A percentile compares a stretch with the other conserved stretches of the same genome.
These are phyloP conservation scores for Magnusiomyces tetraspermus DNA, from an alignment of 1,139 yeast species.

Conservation along the genomic window DNA sequence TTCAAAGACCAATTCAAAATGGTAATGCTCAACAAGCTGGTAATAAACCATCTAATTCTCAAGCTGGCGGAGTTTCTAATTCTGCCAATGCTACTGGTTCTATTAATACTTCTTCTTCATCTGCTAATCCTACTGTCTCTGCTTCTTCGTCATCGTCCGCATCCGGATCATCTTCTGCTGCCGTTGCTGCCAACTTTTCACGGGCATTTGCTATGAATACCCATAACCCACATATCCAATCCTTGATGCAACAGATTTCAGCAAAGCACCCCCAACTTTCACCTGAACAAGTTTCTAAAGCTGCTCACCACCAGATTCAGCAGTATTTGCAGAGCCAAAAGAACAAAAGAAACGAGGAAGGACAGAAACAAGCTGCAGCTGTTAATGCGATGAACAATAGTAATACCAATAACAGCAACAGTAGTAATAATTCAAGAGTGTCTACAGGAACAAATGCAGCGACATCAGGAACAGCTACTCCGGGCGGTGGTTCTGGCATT, in stretches of 20 bases:
- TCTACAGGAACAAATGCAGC: conserved; percentile 11
- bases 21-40: conserved; percentile 5
- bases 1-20: too few species aligned
- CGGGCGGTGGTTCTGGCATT: too few species aligned
- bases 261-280: conserved; percentile 58
- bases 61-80: too few species aligned
- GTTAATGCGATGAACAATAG: too few species aligned
- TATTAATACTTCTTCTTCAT: not conserved
- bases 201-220: conserved; percentile 6
- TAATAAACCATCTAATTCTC: too few species aligned
- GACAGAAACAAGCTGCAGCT: conserved; percentile 18
- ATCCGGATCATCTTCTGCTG: conserved; percentile 1
- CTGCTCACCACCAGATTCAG: conserved; percentile 63
- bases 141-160: conserved; percentile 10
- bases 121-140: not conserved
- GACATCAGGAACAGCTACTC: conserved; percentile 19
- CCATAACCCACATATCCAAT: conserved; percentile 45
- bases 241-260: conserved; percentile 59
- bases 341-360: conserved; percentile 29
- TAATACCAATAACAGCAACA: not conserved
- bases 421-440: too few species aligned
- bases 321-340: conserved; percentile 29
- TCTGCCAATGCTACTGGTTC: not conserved
- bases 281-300: conserved; percentile 61
- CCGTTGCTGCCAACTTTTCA: not conserved